Evolutionary conservation across 345 rosid species (phyloP), one percentile per base, ranked within the genome.

Genomic region (Aquilaria malaccensis): DNA sequence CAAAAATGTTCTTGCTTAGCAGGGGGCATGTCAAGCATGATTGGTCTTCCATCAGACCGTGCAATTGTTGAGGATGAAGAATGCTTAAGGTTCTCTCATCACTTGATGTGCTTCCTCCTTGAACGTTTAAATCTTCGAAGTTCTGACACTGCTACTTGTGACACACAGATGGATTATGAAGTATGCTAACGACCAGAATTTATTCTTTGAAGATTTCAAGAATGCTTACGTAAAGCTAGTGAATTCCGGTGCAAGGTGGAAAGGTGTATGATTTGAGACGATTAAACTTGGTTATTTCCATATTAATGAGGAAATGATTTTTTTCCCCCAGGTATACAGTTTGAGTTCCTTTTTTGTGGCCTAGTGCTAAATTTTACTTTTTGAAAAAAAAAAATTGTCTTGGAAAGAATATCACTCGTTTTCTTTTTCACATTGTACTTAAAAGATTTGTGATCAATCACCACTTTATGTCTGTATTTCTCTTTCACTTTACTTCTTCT

Each of bases 31-130:
- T 52, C 88, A 10, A 84, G 78, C 77, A 84, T 89, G 97, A 75
- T 87, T 22, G 96, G 98, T 61, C 96, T 89, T 71, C 94, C 96
- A 77, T 87, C 97, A 50, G 96, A 93, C 77, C 98, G 68, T 66
- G 90, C 87, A 58, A 78, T 89, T 29, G 85, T 79, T 33, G 92
- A 85, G 66, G 97, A 93, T 62, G 77, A 73, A 46, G 94, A 87
- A 65, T 89, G 98, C 76, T 68, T 85, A 76, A 87, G 97, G 98
- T 93, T 70, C 4, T 57, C 33, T 51, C 58, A 51, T 50, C 53
- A 30, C 13, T 48, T 60, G 31, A 15, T 60, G 43, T 12, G n/a
- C 12, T 30, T 60, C 53, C 48, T 48, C n/a, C 63, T 47, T 33
- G 11, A 33, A 47, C n/a, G 52, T 30, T 10, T 4, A 45, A 29